Base-by-base conservation (phyloP, 1,139 yeast genomes). In the Spencermartinsiella ligniputridi region DNA sequence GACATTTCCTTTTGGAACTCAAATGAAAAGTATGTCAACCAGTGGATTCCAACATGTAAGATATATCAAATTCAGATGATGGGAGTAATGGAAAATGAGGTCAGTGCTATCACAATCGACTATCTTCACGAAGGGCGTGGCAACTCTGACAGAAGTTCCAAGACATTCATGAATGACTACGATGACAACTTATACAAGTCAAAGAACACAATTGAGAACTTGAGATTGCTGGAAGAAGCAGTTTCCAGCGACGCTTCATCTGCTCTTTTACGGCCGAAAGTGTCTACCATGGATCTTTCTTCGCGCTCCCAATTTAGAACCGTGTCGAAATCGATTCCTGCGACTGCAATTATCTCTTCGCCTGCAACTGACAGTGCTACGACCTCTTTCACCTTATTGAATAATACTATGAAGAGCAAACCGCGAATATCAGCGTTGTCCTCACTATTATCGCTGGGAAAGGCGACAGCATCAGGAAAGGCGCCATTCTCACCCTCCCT, bases 21-120 rank as follows among this genome's bases (percentile, higher is more conserved):
- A 3, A 58, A 62, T 12, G 68, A 66, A 13, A 67, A 58, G n/a
- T 60, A 68, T 16, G 65, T 72, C 15, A 72, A 72, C 35, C 86
- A 83, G 54, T 92, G 97, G 97, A 77, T 83, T 21, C 97, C 98
- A 1, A 71, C 95, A 29, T 89, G 97, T 63, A 89, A 88, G 58
- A 89, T 94, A 40, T 90, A 92, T 62, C 97, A 90, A 56, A 68
- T 94, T 18, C 98, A 92, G 62, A 94, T 92, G 97, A 90, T 90
- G 95, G 98, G 97, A 0, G 78, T 90, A 3, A 88, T 90, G 83
- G 97, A 90, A 55, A 87, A 85, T 55, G 97, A 90, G 57, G 72
- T 81, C 41, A 79, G 79, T 52, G 77, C 81, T 6, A 76, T 82
- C 27, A 74, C 79, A 13, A 76, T 87, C 20, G 81, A 79, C 32